phyloP scores from a whole-genome alignment of 73 alveolate genomes.

The Uronychia setigera region DNA sequence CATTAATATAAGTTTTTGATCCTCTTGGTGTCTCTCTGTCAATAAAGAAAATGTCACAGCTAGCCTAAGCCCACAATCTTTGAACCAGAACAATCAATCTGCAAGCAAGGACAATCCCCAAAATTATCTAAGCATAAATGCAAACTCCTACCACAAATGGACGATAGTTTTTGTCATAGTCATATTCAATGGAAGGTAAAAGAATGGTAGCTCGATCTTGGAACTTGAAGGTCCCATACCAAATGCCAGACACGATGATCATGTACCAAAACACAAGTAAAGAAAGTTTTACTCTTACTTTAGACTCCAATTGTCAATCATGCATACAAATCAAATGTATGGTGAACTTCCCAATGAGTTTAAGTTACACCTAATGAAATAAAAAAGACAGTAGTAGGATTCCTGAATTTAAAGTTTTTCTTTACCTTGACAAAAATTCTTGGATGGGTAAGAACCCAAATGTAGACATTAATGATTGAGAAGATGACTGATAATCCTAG shows the following conservation, averaged over 20 bases:
- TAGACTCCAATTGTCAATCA: conserved; percentile 82
- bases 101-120: conserved; percentile 73
- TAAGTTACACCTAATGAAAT: too few relatives aligned
- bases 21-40: conserved; percentile 94
- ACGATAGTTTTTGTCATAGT: conserved; percentile 43
- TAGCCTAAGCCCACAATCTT: conserved; percentile 72
- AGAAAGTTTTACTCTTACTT: too few relatives aligned
- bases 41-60: conserved; percentile 78
- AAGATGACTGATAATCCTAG: background rate
- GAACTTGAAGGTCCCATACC: conserved; percentile 87
- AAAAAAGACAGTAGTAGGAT: too few relatives aligned
- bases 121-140: conserved; percentile 36
- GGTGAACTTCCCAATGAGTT: background rate
- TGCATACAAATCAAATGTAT: conserved; percentile 6
- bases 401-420: too few relatives aligned
- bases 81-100: conserved; percentile 71
- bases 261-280: conserved; percentile 85
- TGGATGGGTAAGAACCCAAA: conserved; percentile 27
- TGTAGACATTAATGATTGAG: background rate
- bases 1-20: conserved; percentile 47
- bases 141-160: conserved; percentile 67
- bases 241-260: conserved; percentile 84
- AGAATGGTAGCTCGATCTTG: conserved; percentile 83
- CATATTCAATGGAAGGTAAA: conserved; percentile 67
- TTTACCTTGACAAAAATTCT: background rate